Evolutionary conservation across 108 stramenopile genomes (phyloP).

Genomic region (Skeletonema costatum): DNA sequence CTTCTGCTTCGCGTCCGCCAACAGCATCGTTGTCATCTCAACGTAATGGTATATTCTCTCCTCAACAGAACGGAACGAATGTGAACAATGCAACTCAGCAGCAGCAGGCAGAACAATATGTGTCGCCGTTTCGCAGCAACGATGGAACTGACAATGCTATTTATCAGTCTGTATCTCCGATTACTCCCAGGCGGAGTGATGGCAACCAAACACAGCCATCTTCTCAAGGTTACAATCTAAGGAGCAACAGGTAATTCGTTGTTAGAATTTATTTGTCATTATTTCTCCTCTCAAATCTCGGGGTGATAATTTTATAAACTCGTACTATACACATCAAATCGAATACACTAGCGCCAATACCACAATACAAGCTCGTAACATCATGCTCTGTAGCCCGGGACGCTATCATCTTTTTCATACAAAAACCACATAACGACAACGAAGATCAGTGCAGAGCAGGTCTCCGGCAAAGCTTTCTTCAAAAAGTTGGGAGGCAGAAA

Average conservation of each 20-base stretch:
- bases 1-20: constrained; percentile 12
- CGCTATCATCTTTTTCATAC: background rate
- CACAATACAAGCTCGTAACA: background rate
- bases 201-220: background rate
- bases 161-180: constrained; percentile 36
- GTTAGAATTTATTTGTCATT: background rate
- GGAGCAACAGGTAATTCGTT: constrained; percentile 1
- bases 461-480: background rate
- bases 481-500: background rate
- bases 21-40: constrained; percentile 33
- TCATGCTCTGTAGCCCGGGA: background rate
- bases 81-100: constrained; percentile 3
- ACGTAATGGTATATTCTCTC: constrained; percentile 42
- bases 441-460: background rate
- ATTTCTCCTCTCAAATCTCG: background rate
- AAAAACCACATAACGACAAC: background rate
- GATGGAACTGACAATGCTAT: constrained; percentile 29
- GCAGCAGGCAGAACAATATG: constrained; percentile 7
- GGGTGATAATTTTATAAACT: background rate
- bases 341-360: background rate
- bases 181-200: constrained; percentile 22
- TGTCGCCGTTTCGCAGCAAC: constrained; percentile 18
- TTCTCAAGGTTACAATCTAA: background rate
- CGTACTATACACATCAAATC: background rate
- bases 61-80: constrained; percentile 12